Base-by-base conservation (phyloP, 1,139 yeast species). In the Hemisphaericaspora lyxosophila region DNA sequence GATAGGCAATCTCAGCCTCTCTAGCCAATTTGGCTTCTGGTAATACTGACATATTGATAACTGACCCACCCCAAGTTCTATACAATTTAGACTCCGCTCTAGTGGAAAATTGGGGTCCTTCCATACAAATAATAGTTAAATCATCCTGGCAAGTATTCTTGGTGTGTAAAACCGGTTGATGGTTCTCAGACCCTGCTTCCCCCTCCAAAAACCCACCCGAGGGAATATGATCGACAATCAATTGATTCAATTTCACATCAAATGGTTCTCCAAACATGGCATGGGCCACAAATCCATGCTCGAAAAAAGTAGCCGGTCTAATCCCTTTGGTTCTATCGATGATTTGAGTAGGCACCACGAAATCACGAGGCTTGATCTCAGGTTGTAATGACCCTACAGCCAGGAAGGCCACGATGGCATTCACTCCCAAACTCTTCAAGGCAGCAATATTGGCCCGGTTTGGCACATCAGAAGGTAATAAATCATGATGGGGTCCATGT, bases 241-340 rank as follows among this genome's bases (percentile, higher is more conserved):
- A 67, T 40, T 78, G 67, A 54, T 82, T 82, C 55, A 92, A 74
- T 45, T 78, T 77, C 45, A 78, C 64, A 56, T 92, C 96, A 55
- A 92, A 92, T 29, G 98, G 98, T 57, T 92, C 96, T 35, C 98
- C 98, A 62, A 92, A 92, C 56, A 89, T 90, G 32, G 94, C 97
- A 60, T 92, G 98, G 18, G 96, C 97, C 7, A 92, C 98, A 53
- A 92, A 82, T 0, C 98, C 98, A 44, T 75, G 75, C 54, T 86
- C 97, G 54, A 89, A 90, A 64, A 87, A 92, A 12, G 97, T 85
- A 11, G 92, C 80, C 13, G 88, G 85, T 53, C 99, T 77, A 53
- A 88, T 83, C 12, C 97, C 97, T 68, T 92, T 90, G 34, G 99
- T 92, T 61, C 98, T 79, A 62, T 92, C 99, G 54, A 94, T 90